These are phyloP conservation scores for Rhodomyrtus tomentosa DNA, from an alignment of 345 rosid species.

Conservation along the genomic window DNA sequence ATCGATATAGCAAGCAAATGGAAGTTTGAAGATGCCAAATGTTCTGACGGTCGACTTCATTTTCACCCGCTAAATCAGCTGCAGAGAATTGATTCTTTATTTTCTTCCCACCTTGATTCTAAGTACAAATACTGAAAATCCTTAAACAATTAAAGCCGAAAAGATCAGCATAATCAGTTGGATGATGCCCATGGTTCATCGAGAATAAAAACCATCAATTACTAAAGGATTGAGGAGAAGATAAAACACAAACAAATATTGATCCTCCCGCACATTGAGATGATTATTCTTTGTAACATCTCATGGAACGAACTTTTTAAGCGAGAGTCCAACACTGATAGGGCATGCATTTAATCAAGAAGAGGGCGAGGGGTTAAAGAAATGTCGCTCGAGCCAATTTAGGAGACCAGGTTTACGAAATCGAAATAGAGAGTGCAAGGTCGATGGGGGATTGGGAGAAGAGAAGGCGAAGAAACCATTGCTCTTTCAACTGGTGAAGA, in stretches of 20 bases:
- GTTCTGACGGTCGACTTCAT: neutral
- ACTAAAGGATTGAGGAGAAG: neutral
- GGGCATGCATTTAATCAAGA: neutral
- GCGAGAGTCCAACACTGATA: neutral
- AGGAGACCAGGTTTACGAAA: neutral
- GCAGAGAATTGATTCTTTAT: neutral
- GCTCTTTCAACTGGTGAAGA: slow-evolving; percentile 60
- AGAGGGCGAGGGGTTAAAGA: neutral
- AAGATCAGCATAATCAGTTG: neutral
- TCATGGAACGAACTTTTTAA: neutral
- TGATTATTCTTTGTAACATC: neutral
- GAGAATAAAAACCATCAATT: neutral
- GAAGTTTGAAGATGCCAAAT: neutral
- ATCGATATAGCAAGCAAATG: neutral
- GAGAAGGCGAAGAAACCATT: slow-evolving; percentile 34
- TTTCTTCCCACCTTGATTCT: neutral
- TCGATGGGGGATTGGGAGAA: neutral
- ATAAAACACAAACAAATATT: neutral
- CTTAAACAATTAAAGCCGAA: neutral
- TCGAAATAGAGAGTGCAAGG: neutral
- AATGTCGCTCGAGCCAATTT: neutral
- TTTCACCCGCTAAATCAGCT: neutral
- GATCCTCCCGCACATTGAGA: neutral
- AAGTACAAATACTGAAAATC: neutral
- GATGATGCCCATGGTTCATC: neutral